Evolutionary conservation across 345 rosid species (phyloP), one percentile per base, ranked within the genome.

Genomic region (Fremontodendron californicum): DNA sequence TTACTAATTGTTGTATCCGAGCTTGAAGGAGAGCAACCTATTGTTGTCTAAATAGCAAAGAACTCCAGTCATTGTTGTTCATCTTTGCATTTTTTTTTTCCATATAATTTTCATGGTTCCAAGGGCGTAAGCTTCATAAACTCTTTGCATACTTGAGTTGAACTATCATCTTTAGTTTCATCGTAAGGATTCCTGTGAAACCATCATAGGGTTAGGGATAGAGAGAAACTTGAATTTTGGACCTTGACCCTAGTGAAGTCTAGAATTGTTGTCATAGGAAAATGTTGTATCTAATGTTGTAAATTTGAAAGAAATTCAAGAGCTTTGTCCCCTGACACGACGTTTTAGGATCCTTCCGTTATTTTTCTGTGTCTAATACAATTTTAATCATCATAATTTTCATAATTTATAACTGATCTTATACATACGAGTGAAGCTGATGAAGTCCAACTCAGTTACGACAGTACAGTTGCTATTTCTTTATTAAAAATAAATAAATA

Each of bases 1-100:
- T 86, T 88, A 0, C 80, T 96, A 62, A 92, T 96, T 10, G 97
- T 96, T 55, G 90, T 93, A 81, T 93, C 99, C 3, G 99, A 96
- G 89, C 91, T 90, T 16, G 94, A 96, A 89, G 97, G 93, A 80
- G 93, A 85, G 58, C 90, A 86, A 23, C 89, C 92, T 6, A 78
- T 81, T 69, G 67, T 43, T 57, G 68, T 69, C 66, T 66, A 66
- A 67, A 66, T 6, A 11, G 31, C 18, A 61, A 27, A 45, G 9
- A 43, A 29, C 27, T 5, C 58, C 0, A 9, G 18, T 25, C 42
- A 27, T 27, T 25, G 33, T 75, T 70, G 60, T 70, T 70, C 42
- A 35, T 29, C 58, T 42, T 42, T 68, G 73, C 73, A 45, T 13
- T 43, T 40, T 64, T 42, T 23, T 68, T 67, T 6, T 27, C 35